Evolutionary conservation across 2,329 filamentous ascomycete genomes (phyloP), one percentile per base, ranked within the genome.

Genomic region (Hypoxylon sp.): DNA sequence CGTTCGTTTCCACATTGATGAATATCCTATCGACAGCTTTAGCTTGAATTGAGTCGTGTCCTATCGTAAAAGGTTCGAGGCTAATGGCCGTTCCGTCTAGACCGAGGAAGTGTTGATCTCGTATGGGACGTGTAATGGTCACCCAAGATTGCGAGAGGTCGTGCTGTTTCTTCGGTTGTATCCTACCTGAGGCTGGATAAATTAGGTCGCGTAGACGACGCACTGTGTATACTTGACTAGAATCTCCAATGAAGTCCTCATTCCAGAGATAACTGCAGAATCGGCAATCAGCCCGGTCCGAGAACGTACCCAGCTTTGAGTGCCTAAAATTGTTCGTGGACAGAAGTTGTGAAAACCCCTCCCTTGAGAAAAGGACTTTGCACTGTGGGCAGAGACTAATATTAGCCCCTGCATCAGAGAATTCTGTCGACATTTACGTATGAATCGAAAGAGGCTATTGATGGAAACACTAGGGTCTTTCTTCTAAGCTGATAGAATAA

Each of bases 221-320:
- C 21, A 58, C 37, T 10, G 48, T 35, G 35, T 42, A 32, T 8
- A 55, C 55, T n/a, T 62, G 52, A 11, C 17, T 48, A 31, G 62
- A 46, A 15, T 21, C 31, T 11, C 62, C 55, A 8, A 65, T 29
- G 15, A 65, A 55, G 19, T 65, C 62, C 8, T 50, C 55, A 17
- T 52, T 65, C 62, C 62, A 65, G 11, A 65, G 50, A 19, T 65
- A 65, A 42, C n/a, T 59, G 35, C 62, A 65, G 24, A 65, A 65
- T 39, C 21, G 31, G 32, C 62, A 65, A 44, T 51, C 42, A 19
- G 39, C 6, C 15, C 62, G 50, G 24, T 42, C 27, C 8, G 55
- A 42, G 32, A 59, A 65, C 6, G 62, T 60, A 7, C 32, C 62
- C 8, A 65, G 42, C n/a, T 19, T 52, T 29, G 62, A 65, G 27